phyloP scores from a whole-genome alignment of 768 basidiomycete genomes.

The Trametes villosa region DNA sequence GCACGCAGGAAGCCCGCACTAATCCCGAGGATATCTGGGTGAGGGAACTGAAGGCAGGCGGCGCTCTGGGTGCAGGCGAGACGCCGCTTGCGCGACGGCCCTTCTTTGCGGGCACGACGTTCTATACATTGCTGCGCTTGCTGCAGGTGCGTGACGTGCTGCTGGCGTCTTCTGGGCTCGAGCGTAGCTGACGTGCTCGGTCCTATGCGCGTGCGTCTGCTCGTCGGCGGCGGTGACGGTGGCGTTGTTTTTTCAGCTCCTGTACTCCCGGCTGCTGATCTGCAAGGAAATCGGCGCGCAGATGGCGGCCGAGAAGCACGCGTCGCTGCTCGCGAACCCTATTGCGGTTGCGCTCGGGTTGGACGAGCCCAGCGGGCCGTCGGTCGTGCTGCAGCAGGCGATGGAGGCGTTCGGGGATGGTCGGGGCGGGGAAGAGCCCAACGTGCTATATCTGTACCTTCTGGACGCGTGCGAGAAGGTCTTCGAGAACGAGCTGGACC shows the following conservation, averaged over 20 bases:
- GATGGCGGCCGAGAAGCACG: slow-evolving; percentile 69
- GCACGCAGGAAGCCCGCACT: slow-evolving; percentile 25
- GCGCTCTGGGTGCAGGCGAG: slow-evolving; percentile 28
- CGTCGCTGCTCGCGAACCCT: slow-evolving; percentile 72
- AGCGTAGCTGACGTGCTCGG: slow-evolving; percentile 45
- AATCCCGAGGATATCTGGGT: slow-evolving; percentile 62
- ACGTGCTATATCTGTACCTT: slow-evolving; percentile 86
- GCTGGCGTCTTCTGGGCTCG: background rate
- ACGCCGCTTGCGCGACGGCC: slow-evolving; percentile 45
- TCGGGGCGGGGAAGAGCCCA: slow-evolving; percentile 45
- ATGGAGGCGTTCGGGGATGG: slow-evolving; percentile 62
- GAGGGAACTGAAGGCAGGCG: slow-evolving; percentile 41
- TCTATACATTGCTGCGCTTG: slow-evolving; percentile 87
- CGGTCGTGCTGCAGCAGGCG: slow-evolving; percentile 69
- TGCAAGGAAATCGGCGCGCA: slow-evolving; percentile 84
- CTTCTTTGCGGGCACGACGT: slow-evolving; percentile 92
- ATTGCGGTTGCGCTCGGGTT: slow-evolving; percentile 84
- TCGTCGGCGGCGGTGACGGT: background rate
- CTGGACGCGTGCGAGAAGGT: slow-evolving; percentile 91
- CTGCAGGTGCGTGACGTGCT: slow-evolving; percentile 69
- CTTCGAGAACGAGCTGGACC: slow-evolving; percentile 93
- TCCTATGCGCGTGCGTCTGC: slow-evolving; percentile 66
- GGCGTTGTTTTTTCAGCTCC: slow-evolving; percentile 72
- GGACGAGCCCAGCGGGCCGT: slow-evolving; percentile 79
- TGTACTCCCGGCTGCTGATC: slow-evolving; percentile 84